Percentiles rank a stretch among this genome's conserved stretches.
phyloP scores from a whole-genome alignment of 176 grass and related monocot genomes.

The Lolium rigidum region DNA sequence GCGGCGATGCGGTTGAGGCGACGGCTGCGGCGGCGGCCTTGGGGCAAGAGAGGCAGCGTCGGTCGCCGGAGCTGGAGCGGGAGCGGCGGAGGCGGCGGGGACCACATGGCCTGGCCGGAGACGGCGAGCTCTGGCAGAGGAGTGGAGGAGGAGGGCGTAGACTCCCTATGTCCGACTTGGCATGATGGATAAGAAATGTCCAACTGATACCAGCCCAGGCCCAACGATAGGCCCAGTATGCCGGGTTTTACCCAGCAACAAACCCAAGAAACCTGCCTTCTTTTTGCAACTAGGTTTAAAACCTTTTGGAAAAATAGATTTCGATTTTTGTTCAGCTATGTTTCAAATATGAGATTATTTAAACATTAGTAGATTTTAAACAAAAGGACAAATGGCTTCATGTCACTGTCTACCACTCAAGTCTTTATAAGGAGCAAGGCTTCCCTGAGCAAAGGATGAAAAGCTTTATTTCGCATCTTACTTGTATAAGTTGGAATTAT shows the following conservation, averaged over 20 bases:
- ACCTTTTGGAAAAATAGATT: neutral
- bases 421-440: neutral
- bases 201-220: neutral
- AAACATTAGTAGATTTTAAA: neutral
- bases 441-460: neutral
- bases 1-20: slow-evolving; percentile 24
- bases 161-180: neutral
- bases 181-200: neutral
- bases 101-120: slow-evolving; percentile 50
- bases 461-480: neutral
- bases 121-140: neutral
- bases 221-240: neutral
- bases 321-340: neutral
- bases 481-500: neutral
- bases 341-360: neutral
- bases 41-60: neutral
- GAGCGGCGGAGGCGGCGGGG: slow-evolving; percentile 21
- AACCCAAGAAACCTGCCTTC: neutral
- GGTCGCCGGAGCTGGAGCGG: slow-evolving; percentile 25
- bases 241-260: neutral
- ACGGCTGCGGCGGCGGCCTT: neutral
- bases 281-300: neutral
- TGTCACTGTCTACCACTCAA: neutral
- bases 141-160: slow-evolving; percentile 20
- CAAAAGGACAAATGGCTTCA: neutral